Evolutionary conservation across 345 rosid species (phyloP), one percentile per base, ranked within the genome.

Genomic region (Lenwebbia sp.): DNA sequence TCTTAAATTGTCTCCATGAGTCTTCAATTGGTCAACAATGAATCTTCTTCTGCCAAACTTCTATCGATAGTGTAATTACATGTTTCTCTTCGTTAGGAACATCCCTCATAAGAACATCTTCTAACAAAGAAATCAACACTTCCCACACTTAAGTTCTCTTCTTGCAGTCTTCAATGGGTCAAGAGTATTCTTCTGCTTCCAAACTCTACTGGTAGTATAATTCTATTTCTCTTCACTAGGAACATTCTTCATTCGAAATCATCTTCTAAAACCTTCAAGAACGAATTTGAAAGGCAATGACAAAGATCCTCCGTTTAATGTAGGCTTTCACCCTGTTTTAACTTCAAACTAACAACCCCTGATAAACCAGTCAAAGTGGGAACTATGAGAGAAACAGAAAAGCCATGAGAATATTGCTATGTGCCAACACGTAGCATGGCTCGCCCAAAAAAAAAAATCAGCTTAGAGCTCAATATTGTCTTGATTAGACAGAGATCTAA

Each of bases 261-360:
- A 90, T 92, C 89, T 88, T 93, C 88, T 92, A 90, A 90, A 87
- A 90, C 88, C 91, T 90, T 89, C 88, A 53, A 92, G 89, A 85
- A 93, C 89, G 95, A 93, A 92, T 88, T 92, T 85, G 93, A 92
- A 91, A 94, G 86, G 92, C 91, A 92, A 90, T 84, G 93, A 91
- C 86, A 84, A 89, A 91, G 92, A 89, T 90, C 91, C 98, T 94
- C 95, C 96, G 92, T 90, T 95, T 94, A 91, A 91, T 88, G 93
- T 90, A 96, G 97, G 98, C 95, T 95, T 94, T 94, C 92, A 94
- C 91, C 96, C 93, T 94, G 96, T 93, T 94, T 93, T 95, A 94
- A 95, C 98, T 93, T 93, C 96, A 95, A 95, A 94, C 97, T 96
- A 94, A 96, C 94, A 94, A 86, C 96, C 98, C 99, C 98, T 95